A percentile compares a stretch with the other conserved stretches of the same genome.
These are phyloP conservation scores for Cryptococcus sp. DNA, from an alignment of 1,284 basidiomycete genomes.

Conservation along the genomic window DNA sequence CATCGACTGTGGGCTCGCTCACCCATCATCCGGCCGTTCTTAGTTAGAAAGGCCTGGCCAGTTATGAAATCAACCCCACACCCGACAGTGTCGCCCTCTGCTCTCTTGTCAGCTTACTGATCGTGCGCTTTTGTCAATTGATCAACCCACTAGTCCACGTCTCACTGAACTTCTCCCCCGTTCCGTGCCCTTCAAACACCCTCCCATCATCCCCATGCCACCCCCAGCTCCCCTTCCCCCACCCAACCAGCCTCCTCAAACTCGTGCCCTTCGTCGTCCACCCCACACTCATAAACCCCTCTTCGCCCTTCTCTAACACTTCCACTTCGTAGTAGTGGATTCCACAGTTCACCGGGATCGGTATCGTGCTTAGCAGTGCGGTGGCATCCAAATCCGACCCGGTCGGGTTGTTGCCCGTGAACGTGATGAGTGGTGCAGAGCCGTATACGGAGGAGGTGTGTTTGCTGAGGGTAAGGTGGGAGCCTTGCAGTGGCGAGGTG, in stretches of 20 bases:
- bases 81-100: conserved; percentile 79
- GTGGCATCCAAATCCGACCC: conserved; percentile 74
- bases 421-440: conserved; percentile 32
- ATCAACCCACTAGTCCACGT: conserved; percentile 47
- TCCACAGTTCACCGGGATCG: conserved; percentile 76
- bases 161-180: conserved; percentile 69
- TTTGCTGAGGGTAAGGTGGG: conserved; percentile 16
- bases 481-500: conserved; percentile 12
- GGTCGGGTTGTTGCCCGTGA: conserved; percentile 38
- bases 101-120: not conserved
- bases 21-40: conserved; percentile 78
- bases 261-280: conserved; percentile 58
- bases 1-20: conserved; percentile 21
- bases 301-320: conserved; percentile 70
- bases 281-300: conserved; percentile 83
- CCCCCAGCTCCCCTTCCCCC: conserved; percentile 86
- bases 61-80: conserved; percentile 84
- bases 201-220: conserved; percentile 91
- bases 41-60: conserved; percentile 79
- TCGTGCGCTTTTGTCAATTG: not conserved
- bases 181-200: conserved; percentile 68
- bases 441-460: conserved; percentile 6
- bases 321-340: conserved; percentile 89
- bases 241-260: conserved; percentile 75
- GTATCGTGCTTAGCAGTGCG: conserved; percentile 66